Conservation (phyloP, 176 grass and related monocot genomes). For the Carex scoparia region DNA sequence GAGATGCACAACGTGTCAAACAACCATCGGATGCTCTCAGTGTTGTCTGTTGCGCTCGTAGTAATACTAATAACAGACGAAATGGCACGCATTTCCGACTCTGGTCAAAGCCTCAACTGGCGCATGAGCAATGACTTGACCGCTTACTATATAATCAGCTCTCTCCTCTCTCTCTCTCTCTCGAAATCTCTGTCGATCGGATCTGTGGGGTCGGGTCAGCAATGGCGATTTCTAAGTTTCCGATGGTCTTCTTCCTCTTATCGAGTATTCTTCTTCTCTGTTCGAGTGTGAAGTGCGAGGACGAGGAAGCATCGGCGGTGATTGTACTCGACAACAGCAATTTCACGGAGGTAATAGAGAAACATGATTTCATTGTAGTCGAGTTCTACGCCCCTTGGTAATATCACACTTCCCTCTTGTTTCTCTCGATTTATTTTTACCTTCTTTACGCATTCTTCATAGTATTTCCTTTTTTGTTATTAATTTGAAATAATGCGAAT, state of each 20-base stretch:
- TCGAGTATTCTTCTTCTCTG: conserved; percentile 29
- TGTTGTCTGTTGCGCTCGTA: not conserved
- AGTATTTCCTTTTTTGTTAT: not conserved
- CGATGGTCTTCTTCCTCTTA: conserved; percentile 30
- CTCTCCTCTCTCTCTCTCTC: not conserved
- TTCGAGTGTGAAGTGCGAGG: not conserved
- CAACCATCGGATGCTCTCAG: not conserved
- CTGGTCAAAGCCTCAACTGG: not conserved
- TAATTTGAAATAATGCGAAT: not conserved
- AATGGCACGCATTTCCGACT: conserved; percentile 1
- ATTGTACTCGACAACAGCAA: conserved; percentile 44
- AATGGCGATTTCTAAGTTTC: conserved; percentile 48
- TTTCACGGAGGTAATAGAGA: conserved; percentile 64
- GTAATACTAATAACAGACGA: not conserved
- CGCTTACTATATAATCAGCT: not conserved
- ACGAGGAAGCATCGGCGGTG: conserved; percentile 30
- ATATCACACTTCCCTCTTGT: not conserved
- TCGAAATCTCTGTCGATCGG: not conserved
- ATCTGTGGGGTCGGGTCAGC: not conserved
- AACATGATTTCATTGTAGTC: conserved; percentile 66
- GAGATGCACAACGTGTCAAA: not conserved
- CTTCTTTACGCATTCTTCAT: not conserved
- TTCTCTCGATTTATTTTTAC: not conserved
- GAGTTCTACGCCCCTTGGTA: conserved; percentile 95
- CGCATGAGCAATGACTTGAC: not conserved